A percentile compares a stretch with the other conserved stretches of the same genome.
Evolutionary conservation across 1,284 basidiomycete species (phyloP).

Genomic region (Hymenochaete sp.): DNA sequence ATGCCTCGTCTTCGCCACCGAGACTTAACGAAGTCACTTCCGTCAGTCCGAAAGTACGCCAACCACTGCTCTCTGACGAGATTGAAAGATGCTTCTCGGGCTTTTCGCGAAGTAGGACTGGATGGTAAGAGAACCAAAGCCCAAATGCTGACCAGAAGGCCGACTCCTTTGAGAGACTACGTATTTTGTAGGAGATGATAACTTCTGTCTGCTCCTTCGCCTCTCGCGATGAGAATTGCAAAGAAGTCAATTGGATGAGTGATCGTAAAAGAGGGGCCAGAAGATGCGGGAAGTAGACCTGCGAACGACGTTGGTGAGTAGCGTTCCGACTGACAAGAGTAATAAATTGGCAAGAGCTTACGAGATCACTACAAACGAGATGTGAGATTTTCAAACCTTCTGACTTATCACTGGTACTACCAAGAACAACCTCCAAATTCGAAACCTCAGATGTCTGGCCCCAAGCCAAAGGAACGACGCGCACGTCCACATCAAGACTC

Average conservation of each 20-base stretch:
- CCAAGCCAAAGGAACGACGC: constrained; percentile 58
- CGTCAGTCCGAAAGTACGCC: constrained; percentile 21
- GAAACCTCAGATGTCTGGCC: constrained; percentile 40
- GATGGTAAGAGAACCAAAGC: constrained; percentile 67
- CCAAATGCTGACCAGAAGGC: constrained; percentile 79
- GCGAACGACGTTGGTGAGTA: not conserved
- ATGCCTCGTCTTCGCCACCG: constrained; percentile 37
- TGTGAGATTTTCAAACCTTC: constrained; percentile 36
- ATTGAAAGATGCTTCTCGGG: not conserved
- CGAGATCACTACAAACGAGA: constrained; percentile 69
- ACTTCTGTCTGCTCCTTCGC: constrained; percentile 29
- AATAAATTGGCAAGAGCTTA: constrained; percentile 30
- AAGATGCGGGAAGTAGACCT: constrained; percentile 73
- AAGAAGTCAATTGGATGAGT: constrained; percentile 55
- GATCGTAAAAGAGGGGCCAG: constrained; percentile 62
- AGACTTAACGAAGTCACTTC: no score
- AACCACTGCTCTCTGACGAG: constrained; percentile 22
- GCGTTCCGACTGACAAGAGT: not conserved
- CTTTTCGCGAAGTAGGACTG: constrained; percentile 39
- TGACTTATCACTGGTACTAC: constrained; percentile 7
- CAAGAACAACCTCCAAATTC: constrained; percentile 34
- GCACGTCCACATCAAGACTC: no score
- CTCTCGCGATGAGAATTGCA: constrained; percentile 29
- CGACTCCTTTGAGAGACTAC: constrained; percentile 68
- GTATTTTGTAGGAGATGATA: constrained; percentile 67